phyloP scores from a whole-genome alignment of 106 monocot genomes.

The Xerophyta viscosa region DNA sequence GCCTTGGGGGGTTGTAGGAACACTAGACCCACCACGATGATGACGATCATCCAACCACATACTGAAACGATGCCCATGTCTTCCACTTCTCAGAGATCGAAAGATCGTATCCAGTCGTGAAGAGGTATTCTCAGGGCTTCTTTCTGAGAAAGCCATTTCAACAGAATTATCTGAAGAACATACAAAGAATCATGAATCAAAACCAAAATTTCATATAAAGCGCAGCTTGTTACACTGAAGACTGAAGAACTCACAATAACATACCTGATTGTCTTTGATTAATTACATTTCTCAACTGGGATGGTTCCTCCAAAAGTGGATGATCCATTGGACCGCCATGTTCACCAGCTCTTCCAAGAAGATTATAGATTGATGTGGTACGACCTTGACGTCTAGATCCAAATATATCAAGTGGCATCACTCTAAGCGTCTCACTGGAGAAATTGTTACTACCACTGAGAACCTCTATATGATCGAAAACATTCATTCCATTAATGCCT shows the following conservation, averaged over 20 bases:
- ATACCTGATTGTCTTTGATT: slow-evolving; percentile 72
- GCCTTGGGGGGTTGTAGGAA: slow-evolving; percentile 69
- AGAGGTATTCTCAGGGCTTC: slow-evolving; percentile 60
- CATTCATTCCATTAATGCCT: slow-evolving; percentile 90
- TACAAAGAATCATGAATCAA: background rate
- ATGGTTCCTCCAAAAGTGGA: slow-evolving; percentile 79
- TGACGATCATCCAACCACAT: slow-evolving; percentile 91
- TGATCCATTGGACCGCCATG: slow-evolving; percentile 56
- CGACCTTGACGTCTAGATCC: slow-evolving; percentile 79
- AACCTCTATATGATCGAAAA: slow-evolving; percentile 96
- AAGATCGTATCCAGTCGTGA: slow-evolving; percentile 87
- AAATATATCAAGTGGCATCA: slow-evolving; percentile 90
- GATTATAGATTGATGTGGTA: slow-evolving; percentile 76
- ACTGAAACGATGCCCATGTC: slow-evolving; percentile 79
- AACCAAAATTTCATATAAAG: background rate
- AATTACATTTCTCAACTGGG: slow-evolving; percentile 44
- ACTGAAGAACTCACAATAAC: background rate
- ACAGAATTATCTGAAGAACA: slow-evolving; percentile 50
- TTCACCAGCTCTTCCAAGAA: slow-evolving; percentile 71
- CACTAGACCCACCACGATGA: slow-evolving; percentile 50
- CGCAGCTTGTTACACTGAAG: too few relatives aligned
- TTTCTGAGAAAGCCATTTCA: slow-evolving; percentile 85
- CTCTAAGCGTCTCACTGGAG: slow-evolving; percentile 66
- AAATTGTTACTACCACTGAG: slow-evolving; percentile 60
- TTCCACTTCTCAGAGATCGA: slow-evolving; percentile 59